These are phyloP conservation scores for Kazachstania bromeliacearum DNA, from an alignment of 805 yeast genomes.

Conservation along the genomic window DNA sequence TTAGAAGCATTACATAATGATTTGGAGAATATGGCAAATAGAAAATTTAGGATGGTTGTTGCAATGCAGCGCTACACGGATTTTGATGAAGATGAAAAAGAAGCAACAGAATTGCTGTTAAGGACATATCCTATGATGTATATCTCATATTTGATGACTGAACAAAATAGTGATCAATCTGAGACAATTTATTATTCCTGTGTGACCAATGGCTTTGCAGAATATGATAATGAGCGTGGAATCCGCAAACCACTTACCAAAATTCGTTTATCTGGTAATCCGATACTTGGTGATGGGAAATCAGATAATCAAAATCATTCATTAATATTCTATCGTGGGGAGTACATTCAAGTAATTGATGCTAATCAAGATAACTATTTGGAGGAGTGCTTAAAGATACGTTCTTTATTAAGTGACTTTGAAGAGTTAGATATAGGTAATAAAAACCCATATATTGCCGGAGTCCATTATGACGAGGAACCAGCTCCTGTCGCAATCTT, in stretches of 20 bases:
- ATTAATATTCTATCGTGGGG: slow-evolving; percentile 82
- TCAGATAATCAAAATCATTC: slow-evolving; percentile 92
- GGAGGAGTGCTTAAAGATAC: slow-evolving; percentile 86
- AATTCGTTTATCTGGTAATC: slow-evolving; percentile 82
- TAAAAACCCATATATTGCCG: slow-evolving; percentile 52
- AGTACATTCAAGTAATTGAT: slow-evolving; percentile 88
- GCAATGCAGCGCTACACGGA: slow-evolving; percentile 79
- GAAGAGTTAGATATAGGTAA: slow-evolving; percentile 59
- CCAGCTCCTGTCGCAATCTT: slow-evolving; percentile 91
- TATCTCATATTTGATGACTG: slow-evolving; percentile 48
- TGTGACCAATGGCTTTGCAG: slow-evolving; percentile 52
- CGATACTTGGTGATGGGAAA: slow-evolving; percentile 93
- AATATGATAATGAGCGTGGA: slow-evolving; percentile 44
- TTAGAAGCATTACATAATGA: slow-evolving; percentile 55
- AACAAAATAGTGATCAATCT: slow-evolving; percentile 19
- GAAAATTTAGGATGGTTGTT: slow-evolving; percentile 72
- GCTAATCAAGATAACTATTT: slow-evolving; percentile 94
- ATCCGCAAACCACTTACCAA: slow-evolving; percentile 53
- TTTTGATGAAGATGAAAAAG: slow-evolving; percentile 55
- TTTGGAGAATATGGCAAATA: slow-evolving; percentile 59
- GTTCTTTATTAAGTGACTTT: slow-evolving; percentile 82
- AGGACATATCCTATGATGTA: slow-evolving; percentile 62
- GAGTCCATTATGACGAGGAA: slow-evolving; percentile 34
- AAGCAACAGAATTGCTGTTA: slow-evolving; percentile 57
- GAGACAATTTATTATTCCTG: slow-evolving; percentile 48